Evolutionary conservation across 495 filamentous ascomycete genomes (phyloP).

Genomic region (Penicillium canescens): DNA sequence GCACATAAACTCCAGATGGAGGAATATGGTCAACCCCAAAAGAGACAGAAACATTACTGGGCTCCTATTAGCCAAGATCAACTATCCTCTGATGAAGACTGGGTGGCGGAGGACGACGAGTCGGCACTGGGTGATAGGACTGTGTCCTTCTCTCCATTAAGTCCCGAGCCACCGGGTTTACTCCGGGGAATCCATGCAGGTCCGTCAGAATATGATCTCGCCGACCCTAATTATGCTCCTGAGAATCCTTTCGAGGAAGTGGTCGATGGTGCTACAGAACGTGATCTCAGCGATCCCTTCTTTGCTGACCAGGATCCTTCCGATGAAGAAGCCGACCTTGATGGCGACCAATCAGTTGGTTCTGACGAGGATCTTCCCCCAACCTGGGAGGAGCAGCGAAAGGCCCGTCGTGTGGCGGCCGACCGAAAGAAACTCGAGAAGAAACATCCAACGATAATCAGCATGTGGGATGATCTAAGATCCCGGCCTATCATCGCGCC

Average conservation of each 20-base stretch:
- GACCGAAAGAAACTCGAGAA: constrained; percentile 68
- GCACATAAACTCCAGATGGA: constrained; percentile 61
- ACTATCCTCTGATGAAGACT: not conserved
- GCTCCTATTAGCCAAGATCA: not conserved
- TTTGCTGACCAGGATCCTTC: too few species aligned
- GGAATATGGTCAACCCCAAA: constrained; percentile 50
- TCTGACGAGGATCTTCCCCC: constrained; percentile 9
- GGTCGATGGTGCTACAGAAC: too few species aligned
- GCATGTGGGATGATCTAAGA: constrained; percentile 81
- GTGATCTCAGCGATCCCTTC: too few species aligned
- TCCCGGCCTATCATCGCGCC: constrained; percentile 64
- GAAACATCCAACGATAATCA: constrained; percentile 72
- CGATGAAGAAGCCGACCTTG: constrained; percentile 8
- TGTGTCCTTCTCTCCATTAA: not conserved
- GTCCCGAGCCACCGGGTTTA: not conserved
- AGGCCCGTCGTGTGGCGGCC: constrained; percentile 33
- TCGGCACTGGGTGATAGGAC: not conserved
- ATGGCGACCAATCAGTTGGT: constrained; percentile 7
- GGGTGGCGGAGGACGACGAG: not conserved
- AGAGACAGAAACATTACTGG: constrained; percentile 22
- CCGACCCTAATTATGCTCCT: not conserved
- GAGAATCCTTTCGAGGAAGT: not conserved
- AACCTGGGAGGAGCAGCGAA: constrained; percentile 17
- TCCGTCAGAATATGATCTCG: not conserved
- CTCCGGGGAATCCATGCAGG: not conserved